Evolutionary conservation across 2,329 filamentous ascomycete species (phyloP), one percentile per base, ranked within the genome.

Genomic region (Dryadomyces quercus-mongolicae): DNA sequence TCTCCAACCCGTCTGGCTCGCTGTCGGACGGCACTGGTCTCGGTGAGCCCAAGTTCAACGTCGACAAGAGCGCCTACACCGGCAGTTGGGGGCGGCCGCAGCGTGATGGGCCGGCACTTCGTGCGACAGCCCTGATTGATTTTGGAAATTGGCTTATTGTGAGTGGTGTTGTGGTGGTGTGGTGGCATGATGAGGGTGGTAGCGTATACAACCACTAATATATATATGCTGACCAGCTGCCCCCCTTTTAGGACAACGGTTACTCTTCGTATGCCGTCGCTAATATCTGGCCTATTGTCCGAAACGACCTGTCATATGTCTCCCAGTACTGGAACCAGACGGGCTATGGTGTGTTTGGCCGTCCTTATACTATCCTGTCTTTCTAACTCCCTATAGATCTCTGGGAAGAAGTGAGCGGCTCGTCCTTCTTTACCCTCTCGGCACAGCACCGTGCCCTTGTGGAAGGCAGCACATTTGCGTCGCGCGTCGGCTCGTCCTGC

Each of bases 401-500:
- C 3, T 93, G 88, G 88, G 88, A 93, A 65, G 88, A 93, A 66
- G 80, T 91, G 15, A 71, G 74, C 22, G 85, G 86, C 44, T 83
- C 80, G 21, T 90, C 86, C 0, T 93, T 91, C 72, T 94, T 92
- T 68, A 93, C 88, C 1, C 70, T 82, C 36, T 79, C 81, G 3
- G 76, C 78, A 44, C 81, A 86, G 57, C 82, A 92, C 64, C 80
- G 87, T 60, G 76, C 81, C n/a, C 71, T 84, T 15, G 71, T 82
- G 7, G 81, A 87, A 68, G 88, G 88, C 6, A 79, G 74, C 54
- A 72, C 74, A 2, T 74, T 93, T 16, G 86, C 88, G 4, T 67
- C 68, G n/a, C 70, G 73, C 20, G 73, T 92, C 6, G 81, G 82
- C 16, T 73, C 78, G 52, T 74, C 75, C 5, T 85, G 81, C 64